phyloP scores from a whole-genome alignment of 2,329 filamentous ascomycete genomes.

The Diaporthe vaccinii region DNA sequence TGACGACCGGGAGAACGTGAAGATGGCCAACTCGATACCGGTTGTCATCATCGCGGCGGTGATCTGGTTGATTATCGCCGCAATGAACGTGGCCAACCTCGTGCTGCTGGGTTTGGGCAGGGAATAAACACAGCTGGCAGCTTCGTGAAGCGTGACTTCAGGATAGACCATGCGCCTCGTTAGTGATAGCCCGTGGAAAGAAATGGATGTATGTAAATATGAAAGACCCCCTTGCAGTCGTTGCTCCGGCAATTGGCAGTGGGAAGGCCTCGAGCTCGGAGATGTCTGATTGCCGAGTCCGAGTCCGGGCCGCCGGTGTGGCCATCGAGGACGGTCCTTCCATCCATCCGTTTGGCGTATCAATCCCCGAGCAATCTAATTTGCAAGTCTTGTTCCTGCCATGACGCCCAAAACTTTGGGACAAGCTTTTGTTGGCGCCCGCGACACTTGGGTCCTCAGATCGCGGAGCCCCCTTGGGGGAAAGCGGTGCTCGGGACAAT shows the following conservation, averaged over 20 bases:
- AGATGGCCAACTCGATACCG: conserved; percentile 82
- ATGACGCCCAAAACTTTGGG: conserved; percentile 5
- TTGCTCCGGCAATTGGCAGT: neutral
- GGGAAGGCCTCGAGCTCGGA: neutral
- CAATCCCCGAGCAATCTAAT: conserved; percentile 1
- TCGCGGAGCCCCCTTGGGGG: neutral
- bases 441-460: neutral
- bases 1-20: conserved; percentile 65
- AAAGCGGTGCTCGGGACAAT: conserved; percentile 19
- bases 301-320: conserved; percentile 6
- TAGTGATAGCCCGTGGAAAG: neutral
- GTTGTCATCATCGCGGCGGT: conserved; percentile 54
- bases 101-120: conserved; percentile 65
- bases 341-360: neutral
- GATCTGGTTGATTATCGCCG: conserved; percentile 74
- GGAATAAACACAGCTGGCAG: neutral
- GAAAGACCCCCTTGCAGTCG: neutral
- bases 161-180: neutral
- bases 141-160: neutral
- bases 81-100: conserved; percentile 78
- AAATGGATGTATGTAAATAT: neutral
- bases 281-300: conserved; percentile 19
- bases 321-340: neutral
- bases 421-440: conserved; percentile 17
- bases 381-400: neutral